Evolutionary conservation across 495 filamentous ascomycete genomes (phyloP).

Genomic region (Aspergillus kassunensis): DNA sequence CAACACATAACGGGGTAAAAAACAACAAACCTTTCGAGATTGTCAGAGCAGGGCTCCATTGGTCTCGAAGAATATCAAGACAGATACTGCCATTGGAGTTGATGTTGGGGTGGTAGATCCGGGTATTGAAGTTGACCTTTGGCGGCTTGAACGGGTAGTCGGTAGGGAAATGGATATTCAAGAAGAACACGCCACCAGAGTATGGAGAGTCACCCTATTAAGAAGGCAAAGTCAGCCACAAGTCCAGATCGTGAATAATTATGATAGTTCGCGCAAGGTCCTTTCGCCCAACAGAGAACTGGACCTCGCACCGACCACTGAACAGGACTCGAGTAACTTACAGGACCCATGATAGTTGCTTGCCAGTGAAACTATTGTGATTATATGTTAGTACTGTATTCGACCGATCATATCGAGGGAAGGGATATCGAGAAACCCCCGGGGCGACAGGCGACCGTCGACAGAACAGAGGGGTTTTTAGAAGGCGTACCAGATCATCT

Average conservation of each 20-base stretch:
- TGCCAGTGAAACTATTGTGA: constrained; percentile 93
- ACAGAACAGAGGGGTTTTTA: constrained; percentile 9
- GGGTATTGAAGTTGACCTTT: constrained; percentile 99
- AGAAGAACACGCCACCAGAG: constrained; percentile 96
- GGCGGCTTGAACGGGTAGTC: constrained; percentile 99
- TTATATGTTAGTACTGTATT: constrained; percentile 19
- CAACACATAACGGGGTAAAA: not conserved
- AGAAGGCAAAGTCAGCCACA: constrained; percentile 17
- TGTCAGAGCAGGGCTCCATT: constrained; percentile 98
- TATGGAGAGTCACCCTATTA: constrained; percentile 86
- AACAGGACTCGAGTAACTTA: constrained; percentile 49
- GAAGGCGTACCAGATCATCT: constrained; percentile 84
- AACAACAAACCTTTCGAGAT: constrained; percentile 87
- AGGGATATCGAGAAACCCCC: constrained; percentile 14
- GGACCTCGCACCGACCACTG: not conserved
- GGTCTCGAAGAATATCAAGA: constrained; percentile 94
- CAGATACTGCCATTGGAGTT: constrained; percentile 99
- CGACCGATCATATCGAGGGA: not conserved
- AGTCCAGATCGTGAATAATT: not conserved
- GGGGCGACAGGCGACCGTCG: constrained; percentile 16
- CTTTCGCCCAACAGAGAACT: not conserved
- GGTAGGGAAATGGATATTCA: constrained; percentile 97
- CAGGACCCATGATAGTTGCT: constrained; percentile 99
- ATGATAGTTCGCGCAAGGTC: constrained; percentile 27
- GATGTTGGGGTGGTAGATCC: constrained; percentile 99